These are phyloP conservation scores for Phytopythium oedochilum DNA, from an alignment of 352 stramenopile species.

Conservation along the genomic window DNA sequence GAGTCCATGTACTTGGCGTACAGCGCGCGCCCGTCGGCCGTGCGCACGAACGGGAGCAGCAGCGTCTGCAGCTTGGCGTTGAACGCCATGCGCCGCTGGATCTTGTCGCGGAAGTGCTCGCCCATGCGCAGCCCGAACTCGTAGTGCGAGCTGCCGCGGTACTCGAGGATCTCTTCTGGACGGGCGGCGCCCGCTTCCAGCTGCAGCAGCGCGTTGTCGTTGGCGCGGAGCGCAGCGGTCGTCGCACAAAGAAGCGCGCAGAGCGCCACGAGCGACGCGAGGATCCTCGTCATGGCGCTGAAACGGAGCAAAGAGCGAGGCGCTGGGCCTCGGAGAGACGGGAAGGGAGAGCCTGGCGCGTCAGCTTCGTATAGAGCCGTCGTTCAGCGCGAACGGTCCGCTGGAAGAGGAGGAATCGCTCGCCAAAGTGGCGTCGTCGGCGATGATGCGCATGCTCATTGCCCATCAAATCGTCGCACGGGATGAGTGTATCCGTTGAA, in stretches of 20 bases:
- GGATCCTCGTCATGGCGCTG: conserved; percentile 1
- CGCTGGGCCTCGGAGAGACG: neutral
- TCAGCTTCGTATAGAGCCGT: neutral
- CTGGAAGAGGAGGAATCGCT: neutral
- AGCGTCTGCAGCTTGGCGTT: conserved; percentile 55
- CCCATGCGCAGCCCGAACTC: conserved; percentile 54
- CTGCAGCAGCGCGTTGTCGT: neutral
- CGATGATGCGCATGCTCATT: neutral
- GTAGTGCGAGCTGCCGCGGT: conserved; percentile 51
- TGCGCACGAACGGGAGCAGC: conserved; percentile 50
- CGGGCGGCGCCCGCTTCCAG: conserved; percentile 5
- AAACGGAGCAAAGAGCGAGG: neutral
- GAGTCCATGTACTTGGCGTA: conserved; percentile 41
- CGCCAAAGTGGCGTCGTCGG: neutral
- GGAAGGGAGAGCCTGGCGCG: neutral
- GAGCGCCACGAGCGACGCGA: neutral
- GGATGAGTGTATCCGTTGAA: neutral
- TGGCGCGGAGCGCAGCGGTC: neutral
- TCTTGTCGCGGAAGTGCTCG: conserved; percentile 41
- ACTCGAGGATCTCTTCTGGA: conserved; percentile 46
- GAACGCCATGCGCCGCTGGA: conserved; percentile 28
- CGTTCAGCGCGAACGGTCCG: neutral
- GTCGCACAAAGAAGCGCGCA: neutral
- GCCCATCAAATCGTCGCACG: neutral
- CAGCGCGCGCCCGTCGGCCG: conserved; percentile 22